These are phyloP conservation scores for Prinsepia uniflora DNA, from an alignment of 306 rosid genomes.

Conservation along the genomic window DNA sequence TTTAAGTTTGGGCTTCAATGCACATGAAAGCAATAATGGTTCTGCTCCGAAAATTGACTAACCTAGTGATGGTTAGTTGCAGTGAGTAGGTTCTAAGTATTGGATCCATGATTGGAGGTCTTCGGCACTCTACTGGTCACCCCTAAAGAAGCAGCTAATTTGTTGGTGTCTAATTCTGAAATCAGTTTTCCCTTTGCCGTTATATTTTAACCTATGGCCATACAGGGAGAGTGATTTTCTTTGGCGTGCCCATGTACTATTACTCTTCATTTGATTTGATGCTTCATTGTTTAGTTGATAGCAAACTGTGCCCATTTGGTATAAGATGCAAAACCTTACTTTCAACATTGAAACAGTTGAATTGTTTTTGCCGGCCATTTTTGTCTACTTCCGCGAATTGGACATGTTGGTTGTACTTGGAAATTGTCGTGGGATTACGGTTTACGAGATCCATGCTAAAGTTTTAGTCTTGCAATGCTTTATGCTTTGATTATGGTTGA, in stretches of 20 bases:
- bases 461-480: neutral
- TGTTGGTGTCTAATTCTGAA: slow-evolving; percentile 14
- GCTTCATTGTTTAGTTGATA: slow-evolving; percentile 35
- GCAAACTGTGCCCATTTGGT: slow-evolving; percentile 11
- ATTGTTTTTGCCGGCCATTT: slow-evolving; percentile 10
- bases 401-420: neutral
- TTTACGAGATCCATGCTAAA: neutral
- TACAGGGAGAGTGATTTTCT: slow-evolving; percentile 29
- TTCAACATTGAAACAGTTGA: slow-evolving; percentile 25
- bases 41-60: slow-evolving; percentile 50
- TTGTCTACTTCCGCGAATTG: neutral
- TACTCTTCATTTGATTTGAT: slow-evolving; percentile 23
- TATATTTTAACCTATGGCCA: slow-evolving; percentile 24
- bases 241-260: slow-evolving; percentile 29
- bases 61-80: slow-evolving; percentile 48
- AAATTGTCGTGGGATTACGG: neutral
- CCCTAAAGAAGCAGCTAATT: slow-evolving; percentile 18
- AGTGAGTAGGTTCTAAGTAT: slow-evolving; percentile 12
- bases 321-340: slow-evolving; percentile 23
- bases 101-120: slow-evolving; percentile 18
- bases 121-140: slow-evolving; percentile 3
- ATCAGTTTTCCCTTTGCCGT: slow-evolving; percentile 26
- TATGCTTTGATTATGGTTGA: neutral
- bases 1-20: slow-evolving; percentile 82
- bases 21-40: slow-evolving; percentile 52